A percentile compares a stretch with the other conserved stretches of the same genome.
Evolutionary conservation across 208 protist genomes (phyloP).

Genomic region (Acanthamoeba healyi): DNA sequence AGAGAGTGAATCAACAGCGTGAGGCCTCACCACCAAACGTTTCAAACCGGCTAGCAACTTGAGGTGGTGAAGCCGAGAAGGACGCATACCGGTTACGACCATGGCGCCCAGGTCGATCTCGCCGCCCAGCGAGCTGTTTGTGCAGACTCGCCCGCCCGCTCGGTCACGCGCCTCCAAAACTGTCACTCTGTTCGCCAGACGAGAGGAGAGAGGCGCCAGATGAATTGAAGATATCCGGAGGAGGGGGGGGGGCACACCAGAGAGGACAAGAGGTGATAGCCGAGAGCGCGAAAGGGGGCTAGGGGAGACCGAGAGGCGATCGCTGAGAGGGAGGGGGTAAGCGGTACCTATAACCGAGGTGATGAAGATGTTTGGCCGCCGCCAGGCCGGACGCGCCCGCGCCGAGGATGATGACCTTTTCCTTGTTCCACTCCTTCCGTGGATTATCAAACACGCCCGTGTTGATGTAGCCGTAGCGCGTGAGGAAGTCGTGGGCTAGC

Average conservation of each 20-base stretch:
- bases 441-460: slow-evolving; percentile 74
- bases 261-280: not conserved
- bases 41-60: not conserved
- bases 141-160: slow-evolving; percentile 65
- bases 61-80: not conserved
- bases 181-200: not conserved
- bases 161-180: slow-evolving; percentile 72
- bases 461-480: slow-evolving; percentile 76
- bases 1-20: not conserved
- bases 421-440: slow-evolving; percentile 70
- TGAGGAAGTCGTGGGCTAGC: slow-evolving; percentile 70
- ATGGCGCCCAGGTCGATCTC: slow-evolving; percentile 73
- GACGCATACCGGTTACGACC: slow-evolving; percentile 59
- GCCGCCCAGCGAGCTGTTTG: slow-evolving; percentile 28
- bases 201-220: not conserved
- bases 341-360: slow-evolving; percentile 70
- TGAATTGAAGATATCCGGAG: not conserved
- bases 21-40: not conserved
- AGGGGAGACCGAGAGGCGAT: not conserved
- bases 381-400: slow-evolving; percentile 61
- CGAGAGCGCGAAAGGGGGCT: not conserved
- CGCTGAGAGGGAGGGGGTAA: not conserved
- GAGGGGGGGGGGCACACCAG: not conserved
- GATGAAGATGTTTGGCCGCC: slow-evolving; percentile 67
- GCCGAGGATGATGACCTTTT: slow-evolving; percentile 60